These are phyloP conservation scores for Apiospora kogelbergensis DNA, from an alignment of 2,329 filamentous ascomycete genomes.

Conservation along the genomic window DNA sequence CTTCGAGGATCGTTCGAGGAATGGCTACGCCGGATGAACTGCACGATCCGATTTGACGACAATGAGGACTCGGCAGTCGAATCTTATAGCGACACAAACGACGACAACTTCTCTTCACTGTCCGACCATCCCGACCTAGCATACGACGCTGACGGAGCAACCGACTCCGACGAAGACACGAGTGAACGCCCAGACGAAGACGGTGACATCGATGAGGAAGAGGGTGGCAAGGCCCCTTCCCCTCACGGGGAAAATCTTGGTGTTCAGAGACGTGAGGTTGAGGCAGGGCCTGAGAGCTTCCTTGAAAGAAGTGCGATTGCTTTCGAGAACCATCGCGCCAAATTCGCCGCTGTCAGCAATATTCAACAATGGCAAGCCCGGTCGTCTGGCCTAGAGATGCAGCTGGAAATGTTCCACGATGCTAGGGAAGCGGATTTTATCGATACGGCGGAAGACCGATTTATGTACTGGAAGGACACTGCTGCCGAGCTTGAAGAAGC, in stretches of 20 bases:
- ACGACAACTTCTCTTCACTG: slow-evolving; percentile 17
- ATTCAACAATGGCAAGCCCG: slow-evolving; percentile 30
- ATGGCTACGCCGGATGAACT: slow-evolving; percentile 68
- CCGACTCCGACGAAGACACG: slow-evolving; percentile 13
- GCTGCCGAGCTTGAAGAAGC: slow-evolving; percentile 22
- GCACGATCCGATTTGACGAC: slow-evolving; percentile 63
- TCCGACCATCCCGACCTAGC: slow-evolving; percentile 9
- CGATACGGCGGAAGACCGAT: slow-evolving; percentile 22
- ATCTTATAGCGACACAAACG: slow-evolving; percentile 23
- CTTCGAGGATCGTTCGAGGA: slow-evolving; percentile 70
- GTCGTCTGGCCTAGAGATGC: slow-evolving; percentile 20
- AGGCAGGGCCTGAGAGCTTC: slow-evolving; percentile 15
- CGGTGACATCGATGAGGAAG: not conserved
- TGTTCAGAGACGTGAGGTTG: not conserved
- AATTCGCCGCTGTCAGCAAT: slow-evolving; percentile 22
- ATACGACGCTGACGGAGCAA: slow-evolving; percentile 8
- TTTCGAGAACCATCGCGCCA: slow-evolving; percentile 26
- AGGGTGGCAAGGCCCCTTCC: not conserved
- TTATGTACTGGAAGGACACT: slow-evolving; percentile 26
- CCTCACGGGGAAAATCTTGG: not conserved
- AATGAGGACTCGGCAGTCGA: slow-evolving; percentile 32
- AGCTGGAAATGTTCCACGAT: slow-evolving; percentile 23
- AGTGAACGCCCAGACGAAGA: not conserved
- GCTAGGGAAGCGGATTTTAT: slow-evolving; percentile 24
- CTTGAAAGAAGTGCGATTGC: slow-evolving; percentile 25